Evolutionary conservation across 306 rosid species (phyloP).

Genomic region (Begonia masoniana): DNA sequence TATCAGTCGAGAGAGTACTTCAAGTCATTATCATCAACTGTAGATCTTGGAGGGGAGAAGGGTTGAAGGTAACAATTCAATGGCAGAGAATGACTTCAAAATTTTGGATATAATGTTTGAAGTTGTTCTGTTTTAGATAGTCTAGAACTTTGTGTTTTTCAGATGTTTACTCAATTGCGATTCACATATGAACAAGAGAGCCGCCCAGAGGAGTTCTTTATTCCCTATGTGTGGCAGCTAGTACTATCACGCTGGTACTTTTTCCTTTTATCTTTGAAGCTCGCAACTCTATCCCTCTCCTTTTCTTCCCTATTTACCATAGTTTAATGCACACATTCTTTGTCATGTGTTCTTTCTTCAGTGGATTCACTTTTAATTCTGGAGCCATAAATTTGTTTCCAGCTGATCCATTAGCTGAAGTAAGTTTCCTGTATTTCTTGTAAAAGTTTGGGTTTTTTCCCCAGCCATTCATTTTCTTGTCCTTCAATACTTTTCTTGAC

Average conservation of each 20-base stretch:
- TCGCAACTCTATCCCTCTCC: too few relatives aligned
- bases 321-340: too few relatives aligned
- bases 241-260: slow-evolving; percentile 74
- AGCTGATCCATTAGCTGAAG: slow-evolving; percentile 46
- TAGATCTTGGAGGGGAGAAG: slow-evolving; percentile 97
- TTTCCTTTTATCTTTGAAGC: slow-evolving; percentile 1
- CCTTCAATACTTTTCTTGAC: too few relatives aligned
- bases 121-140: background rate
- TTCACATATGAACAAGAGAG: slow-evolving; percentile 98
- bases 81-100: slow-evolving; percentile 1
- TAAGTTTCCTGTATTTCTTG: slow-evolving; percentile 23
- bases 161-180: slow-evolving; percentile 96
- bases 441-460: background rate
- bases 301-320: too few relatives aligned
- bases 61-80: slow-evolving; percentile 64
- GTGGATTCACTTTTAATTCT: slow-evolving; percentile 61
- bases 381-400: slow-evolving; percentile 80
- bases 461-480: too few relatives aligned
- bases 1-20: slow-evolving; percentile 88
- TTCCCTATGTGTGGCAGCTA: slow-evolving; percentile 94
- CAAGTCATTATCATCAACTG: slow-evolving; percentile 78
- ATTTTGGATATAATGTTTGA: slow-evolving; percentile 1
- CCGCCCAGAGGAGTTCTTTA: slow-evolving; percentile 95
- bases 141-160: slow-evolving; percentile 7
- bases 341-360: slow-evolving; percentile 14